Evolutionary conservation across 2,329 filamentous ascomycete species (phyloP), one percentile per base, ranked within the genome.

Genomic region (Botrytis byssoidea): DNA sequence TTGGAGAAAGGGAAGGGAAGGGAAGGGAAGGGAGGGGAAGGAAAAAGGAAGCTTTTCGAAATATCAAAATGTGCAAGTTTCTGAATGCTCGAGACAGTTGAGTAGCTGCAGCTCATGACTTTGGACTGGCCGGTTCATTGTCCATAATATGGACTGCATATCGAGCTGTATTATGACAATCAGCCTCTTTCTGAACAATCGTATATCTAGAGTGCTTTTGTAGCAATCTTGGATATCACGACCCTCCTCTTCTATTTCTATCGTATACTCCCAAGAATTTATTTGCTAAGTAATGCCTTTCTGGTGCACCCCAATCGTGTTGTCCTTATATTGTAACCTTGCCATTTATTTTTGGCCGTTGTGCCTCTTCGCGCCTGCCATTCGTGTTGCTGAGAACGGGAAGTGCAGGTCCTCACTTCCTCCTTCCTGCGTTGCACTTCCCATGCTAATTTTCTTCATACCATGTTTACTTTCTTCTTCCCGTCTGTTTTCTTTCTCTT

Each of bases 401-500:
- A 42, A 57, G 10, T 44, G 66, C 42, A 48, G 22, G n/a, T 25
- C 22, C 46, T 72, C 60, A 65, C 9, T n/a, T 42, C 12, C 70
- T 66, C 46, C 61, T 68, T 65, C 70, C 32, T 67, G 10, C 14
- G 20, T 57, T 25, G n/a, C 40, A 32, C 8, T 16, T 44, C 29
- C 37, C 16, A 40, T 18, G 18, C 48, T 57, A 68, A n/a, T 32
- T 18, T 55, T 10, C 32, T 29, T 10, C 32, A 29, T 18, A 35
- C 14, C 29, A n/a, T 74, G n/a, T 66, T 66, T 61, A 55, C 29
- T 57, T 60, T 29, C 63, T 40, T 66, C 46, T 66, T 71, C 32
- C 48, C 70, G 64, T 72, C 44, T 69, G 70, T 65, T 65, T 67
- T 48, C 35, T 71, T 44, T 51, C 60, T 46, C 68, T 55, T 12